Conservation (phyloP, 2,329 filamentous ascomycete genomes). For the Aspergillus transmontanensis region DNA sequence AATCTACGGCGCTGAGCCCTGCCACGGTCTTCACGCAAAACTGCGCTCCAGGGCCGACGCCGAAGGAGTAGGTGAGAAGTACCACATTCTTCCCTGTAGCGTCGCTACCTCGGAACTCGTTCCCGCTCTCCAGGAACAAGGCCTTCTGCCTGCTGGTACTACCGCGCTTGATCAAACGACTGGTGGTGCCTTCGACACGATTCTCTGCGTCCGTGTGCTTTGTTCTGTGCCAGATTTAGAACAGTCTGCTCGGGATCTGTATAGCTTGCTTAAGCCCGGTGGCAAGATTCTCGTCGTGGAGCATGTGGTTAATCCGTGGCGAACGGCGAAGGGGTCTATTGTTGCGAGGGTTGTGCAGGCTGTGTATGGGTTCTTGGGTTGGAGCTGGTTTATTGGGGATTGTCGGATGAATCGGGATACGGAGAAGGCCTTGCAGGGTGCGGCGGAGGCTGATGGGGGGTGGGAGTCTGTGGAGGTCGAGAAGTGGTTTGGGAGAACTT, state of each 20-base stretch:
- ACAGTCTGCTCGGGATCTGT: constrained; percentile 50
- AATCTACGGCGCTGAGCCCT: constrained; percentile 60
- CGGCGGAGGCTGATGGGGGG: constrained; percentile 44
- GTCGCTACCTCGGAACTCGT: constrained; percentile 52
- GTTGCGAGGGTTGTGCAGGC: constrained; percentile 50
- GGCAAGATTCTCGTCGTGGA: constrained; percentile 59
- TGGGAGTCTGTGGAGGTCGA: constrained; percentile 56
- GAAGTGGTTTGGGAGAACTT: constrained; percentile 38
- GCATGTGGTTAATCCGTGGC: constrained; percentile 58
- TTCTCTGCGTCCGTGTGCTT: constrained; percentile 57
- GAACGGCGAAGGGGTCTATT: constrained; percentile 47
- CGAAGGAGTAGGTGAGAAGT: constrained; percentile 49
- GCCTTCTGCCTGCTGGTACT: constrained; percentile 31
- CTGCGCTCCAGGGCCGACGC: constrained; percentile 45
- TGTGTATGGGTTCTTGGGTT: constrained; percentile 50
- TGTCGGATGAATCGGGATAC: constrained; percentile 57
- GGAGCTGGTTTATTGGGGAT: constrained; percentile 56
- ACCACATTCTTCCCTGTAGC: constrained; percentile 52
- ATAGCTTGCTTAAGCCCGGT: constrained; percentile 56
- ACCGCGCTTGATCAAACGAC: constrained; percentile 10
- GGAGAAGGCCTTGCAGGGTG: constrained; percentile 44
- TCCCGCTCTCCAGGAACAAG: constrained; percentile 47
- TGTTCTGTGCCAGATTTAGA: constrained; percentile 56
- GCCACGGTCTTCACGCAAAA: constrained; percentile 48
- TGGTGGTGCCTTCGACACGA: constrained; percentile 54